Evolutionary conservation across 2,329 filamentous ascomycete genomes (phyloP), one percentile per base, ranked within the genome.

Genomic region (Penicillium sp.): DNA sequence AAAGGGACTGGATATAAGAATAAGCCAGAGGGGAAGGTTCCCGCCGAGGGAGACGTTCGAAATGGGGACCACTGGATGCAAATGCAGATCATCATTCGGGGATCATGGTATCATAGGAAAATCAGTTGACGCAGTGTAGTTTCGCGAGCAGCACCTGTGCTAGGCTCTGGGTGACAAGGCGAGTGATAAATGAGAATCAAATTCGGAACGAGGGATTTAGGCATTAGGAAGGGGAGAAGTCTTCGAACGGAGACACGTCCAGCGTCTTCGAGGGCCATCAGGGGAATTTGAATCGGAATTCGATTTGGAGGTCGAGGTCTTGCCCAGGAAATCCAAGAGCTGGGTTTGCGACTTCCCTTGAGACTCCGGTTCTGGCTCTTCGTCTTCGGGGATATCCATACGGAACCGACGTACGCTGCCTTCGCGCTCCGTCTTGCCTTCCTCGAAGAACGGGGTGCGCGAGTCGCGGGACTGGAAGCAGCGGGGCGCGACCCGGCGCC

Each of bases 321-420:
- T 50, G 32, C 25, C 31, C 25, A 34, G 29, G 21, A 54, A 50
- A 41, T 62, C 52, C 15, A 57, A 32, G 10, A 49, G 45, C 29
- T 61, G 59, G 3, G 42, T n/a, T 18, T 61, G 49, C 7, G 51
- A 18, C 23, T 55, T 56, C 9, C 37, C 52, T 8, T 21, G 38
- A 6, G 40, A 52, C 38, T n/a, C 29, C 6, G 29, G 3, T 21
- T 52, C 51, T 10, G 57, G 39, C 15, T 60, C 58, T 16, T 66
- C 65, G 10, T 75, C 72, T 6, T 74, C 72, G 9, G 72, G 68
- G 5, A 77, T 53, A 63, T 76, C 73, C 72, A 78, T 73, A 18
- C 76, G 65, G 56, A 78, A 77, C 29, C 76, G 65, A n/a, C 76
- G 66, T 10, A 78, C 75, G 31, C 75, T 78, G 4, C 75, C 75